Evolutionary conservation across 2,329 filamentous ascomycete species (phyloP).

Genomic region (Penicillium hordei): DNA sequence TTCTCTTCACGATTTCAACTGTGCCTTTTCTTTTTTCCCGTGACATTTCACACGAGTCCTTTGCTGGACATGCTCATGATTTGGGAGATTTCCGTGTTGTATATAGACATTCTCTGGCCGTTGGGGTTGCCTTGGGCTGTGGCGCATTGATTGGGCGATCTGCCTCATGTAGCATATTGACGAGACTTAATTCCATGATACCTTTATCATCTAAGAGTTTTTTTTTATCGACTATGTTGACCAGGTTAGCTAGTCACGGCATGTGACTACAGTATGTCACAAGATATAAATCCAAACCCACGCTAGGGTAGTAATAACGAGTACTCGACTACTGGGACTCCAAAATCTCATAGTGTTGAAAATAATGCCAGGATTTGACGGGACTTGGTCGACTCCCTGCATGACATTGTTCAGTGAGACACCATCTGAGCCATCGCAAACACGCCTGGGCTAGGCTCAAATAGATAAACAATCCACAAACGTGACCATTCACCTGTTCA

Average conservation of each 20-base stretch:
- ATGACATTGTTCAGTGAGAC: neutral
- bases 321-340: neutral
- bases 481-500: neutral
- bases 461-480: neutral
- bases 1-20: slow-evolving; percentile 1
- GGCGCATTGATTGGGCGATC: slow-evolving; percentile 26
- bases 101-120: slow-evolving; percentile 37
- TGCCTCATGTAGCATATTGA: slow-evolving; percentile 33
- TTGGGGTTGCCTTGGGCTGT: slow-evolving; percentile 24
- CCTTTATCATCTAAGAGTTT: slow-evolving; percentile 9
- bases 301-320: neutral
- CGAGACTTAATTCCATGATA: slow-evolving; percentile 32
- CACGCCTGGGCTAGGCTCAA: neutral
- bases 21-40: slow-evolving; percentile 24
- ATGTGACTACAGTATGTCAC: neutral
- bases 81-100: slow-evolving; percentile 29
- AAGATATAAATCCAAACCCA: neutral
- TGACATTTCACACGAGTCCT: slow-evolving; percentile 23
- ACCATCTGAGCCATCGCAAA: neutral
- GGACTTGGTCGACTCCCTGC: neutral
- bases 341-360: neutral
- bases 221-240: neutral
- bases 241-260: neutral
- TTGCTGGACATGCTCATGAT: slow-evolving; percentile 26
- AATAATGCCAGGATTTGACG: neutral